Conservation (phyloP, 805 yeast genomes). For the Candida maesae region DNA sequence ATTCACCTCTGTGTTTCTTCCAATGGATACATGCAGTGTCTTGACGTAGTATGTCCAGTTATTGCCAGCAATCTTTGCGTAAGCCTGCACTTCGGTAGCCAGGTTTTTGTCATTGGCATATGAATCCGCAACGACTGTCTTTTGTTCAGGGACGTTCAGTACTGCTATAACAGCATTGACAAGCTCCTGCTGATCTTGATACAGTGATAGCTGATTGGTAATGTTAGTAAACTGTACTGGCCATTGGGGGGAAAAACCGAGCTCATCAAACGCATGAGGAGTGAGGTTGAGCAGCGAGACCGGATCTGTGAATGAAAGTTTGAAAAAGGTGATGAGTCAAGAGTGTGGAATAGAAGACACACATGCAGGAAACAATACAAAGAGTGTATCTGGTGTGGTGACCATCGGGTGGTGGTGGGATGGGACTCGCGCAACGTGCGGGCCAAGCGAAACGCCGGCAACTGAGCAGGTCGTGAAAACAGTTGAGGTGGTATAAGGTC, state of each 20-base stretch:
- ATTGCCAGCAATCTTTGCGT: conserved; percentile 91
- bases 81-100: conserved; percentile 85
- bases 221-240: conserved; percentile 20
- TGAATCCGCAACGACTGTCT: conserved; percentile 67
- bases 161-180: conserved; percentile 72
- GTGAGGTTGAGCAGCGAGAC: neutral
- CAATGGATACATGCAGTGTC: conserved; percentile 68
- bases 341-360: no score
- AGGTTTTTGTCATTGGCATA: conserved; percentile 70
- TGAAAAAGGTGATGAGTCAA: no score
- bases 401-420: neutral
- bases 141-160: conserved; percentile 66
- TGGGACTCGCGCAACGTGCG: neutral
- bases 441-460: neutral
- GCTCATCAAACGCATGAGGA: conserved; percentile 17
- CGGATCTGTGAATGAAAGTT: neutral
- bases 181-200: conserved; percentile 59
- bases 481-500: no score
- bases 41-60: conserved; percentile 95
- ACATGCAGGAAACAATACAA: no score
- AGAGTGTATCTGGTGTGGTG: no score
- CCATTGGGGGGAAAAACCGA: no score
- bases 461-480: neutral
- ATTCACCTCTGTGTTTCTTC: conserved; percentile 63
- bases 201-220: conserved; percentile 25